Percentiles rank a stretch among this genome's conserved stretches.
phyloP scores from a whole-genome alignment of 352 stramenopile species.

The Phytophthora meadii region DNA sequence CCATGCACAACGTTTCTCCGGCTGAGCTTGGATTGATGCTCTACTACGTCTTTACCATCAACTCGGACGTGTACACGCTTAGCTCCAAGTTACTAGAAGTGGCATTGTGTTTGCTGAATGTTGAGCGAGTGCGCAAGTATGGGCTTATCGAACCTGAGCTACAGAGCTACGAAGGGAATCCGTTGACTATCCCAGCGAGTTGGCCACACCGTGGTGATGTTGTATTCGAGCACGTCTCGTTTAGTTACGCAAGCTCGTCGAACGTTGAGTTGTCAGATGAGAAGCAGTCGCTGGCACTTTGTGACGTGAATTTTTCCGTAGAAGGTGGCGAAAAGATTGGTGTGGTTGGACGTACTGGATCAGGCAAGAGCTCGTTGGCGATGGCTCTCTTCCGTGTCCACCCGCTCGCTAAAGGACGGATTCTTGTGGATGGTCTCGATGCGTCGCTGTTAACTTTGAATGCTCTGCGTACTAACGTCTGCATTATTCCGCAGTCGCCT shows the following conservation, averaged over 20 bases:
- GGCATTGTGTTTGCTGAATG: constrained; percentile 40
- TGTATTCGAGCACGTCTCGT: constrained; percentile 48
- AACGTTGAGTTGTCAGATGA: constrained; percentile 6
- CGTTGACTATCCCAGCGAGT: constrained; percentile 25
- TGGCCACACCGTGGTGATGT: constrained; percentile 41
- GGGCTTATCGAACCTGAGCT: constrained; percentile 42
- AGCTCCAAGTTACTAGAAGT: constrained; percentile 39
- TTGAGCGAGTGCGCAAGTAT: constrained; percentile 54
- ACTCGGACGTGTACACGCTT: constrained; percentile 47
- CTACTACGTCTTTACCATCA: constrained; percentile 56
- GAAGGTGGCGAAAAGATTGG: constrained; percentile 61
- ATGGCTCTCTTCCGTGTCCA: constrained; percentile 67
- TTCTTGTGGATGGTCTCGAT: constrained; percentile 92
- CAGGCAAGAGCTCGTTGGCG: constrained; percentile 65
- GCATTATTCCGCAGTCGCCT: constrained; percentile 91
- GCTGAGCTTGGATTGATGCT: constrained; percentile 51
- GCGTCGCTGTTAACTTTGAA: constrained; percentile 50
- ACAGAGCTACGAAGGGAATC: constrained; percentile 22
- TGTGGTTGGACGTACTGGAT: constrained; percentile 66
- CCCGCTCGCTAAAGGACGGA: constrained; percentile 51
- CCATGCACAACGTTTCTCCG: constrained; percentile 38
- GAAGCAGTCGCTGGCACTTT: constrained; percentile 41
- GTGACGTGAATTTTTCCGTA: constrained; percentile 57
- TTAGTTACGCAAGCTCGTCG: constrained; percentile 28
- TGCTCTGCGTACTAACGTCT: constrained; percentile 55